A percentile compares a stretch with the other conserved stretches of the same genome.
Evolutionary conservation across 768 basidiomycete species (phyloP).

Genomic region (Galerina sulciceps): DNA sequence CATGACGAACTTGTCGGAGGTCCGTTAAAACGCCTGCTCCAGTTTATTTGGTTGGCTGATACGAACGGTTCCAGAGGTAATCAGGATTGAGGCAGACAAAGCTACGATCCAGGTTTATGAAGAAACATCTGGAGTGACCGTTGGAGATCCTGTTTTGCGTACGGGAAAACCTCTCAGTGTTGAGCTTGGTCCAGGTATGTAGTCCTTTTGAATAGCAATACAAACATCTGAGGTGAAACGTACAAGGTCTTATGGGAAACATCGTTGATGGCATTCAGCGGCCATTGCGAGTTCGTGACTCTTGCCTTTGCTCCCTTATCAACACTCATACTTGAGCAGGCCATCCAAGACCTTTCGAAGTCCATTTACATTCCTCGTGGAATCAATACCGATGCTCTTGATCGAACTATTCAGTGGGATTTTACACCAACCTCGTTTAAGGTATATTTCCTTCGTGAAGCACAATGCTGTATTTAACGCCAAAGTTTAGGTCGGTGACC

Average conservation of each 20-base stretch:
- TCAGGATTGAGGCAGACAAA: conserved; percentile 97
- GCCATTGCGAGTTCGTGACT: conserved; percentile 73
- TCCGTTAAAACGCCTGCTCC: conserved; percentile 36
- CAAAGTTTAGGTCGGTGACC: conserved; percentile 80
- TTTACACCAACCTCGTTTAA: conserved; percentile 85
- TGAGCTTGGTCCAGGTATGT: conserved; percentile 91
- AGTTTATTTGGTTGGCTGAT: conserved; percentile 4
- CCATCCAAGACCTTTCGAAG: conserved; percentile 95
- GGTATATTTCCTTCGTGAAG: conserved; percentile 37
- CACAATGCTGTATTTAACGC: conserved; percentile 5
- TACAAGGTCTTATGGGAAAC: conserved; percentile 94
- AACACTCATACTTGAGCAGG: conserved; percentile 39
- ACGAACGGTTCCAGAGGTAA: conserved; percentile 75
- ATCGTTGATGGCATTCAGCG: conserved; percentile 98
- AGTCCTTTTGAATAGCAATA: not conserved
- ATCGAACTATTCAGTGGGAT: conserved; percentile 91
- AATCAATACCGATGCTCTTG: conserved; percentile 95
- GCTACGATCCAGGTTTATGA: conserved; percentile 99
- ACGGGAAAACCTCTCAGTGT: conserved; percentile 98
- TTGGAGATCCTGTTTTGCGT: conserved; percentile 96
- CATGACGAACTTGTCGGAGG: conserved; percentile 98
- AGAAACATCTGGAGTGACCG: conserved; percentile 98
- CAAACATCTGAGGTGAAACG: not conserved
- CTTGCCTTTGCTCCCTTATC: not conserved
- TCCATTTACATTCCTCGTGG: conserved; percentile 99